phyloP scores from a whole-genome alignment of 345 rosid genomes.

The Nephelium lappaceum region DNA sequence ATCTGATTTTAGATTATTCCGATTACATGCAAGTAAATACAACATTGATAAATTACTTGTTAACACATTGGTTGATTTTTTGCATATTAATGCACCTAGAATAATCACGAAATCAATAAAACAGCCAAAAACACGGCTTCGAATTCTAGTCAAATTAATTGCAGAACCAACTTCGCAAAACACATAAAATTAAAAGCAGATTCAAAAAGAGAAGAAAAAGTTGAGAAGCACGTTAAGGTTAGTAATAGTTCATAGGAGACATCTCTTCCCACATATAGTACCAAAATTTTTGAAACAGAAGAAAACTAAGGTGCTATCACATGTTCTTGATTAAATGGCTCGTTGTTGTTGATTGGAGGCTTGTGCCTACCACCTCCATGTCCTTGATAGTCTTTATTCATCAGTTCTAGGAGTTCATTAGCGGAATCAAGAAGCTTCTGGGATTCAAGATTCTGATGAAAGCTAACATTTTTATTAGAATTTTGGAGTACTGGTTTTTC shows the following conservation, averaged over 20 bases:
- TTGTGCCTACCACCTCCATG: background rate
- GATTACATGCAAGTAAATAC: no score
- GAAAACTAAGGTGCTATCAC: background rate
- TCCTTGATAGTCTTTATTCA: constrained; percentile 22
- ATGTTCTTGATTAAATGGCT: constrained; percentile 5
- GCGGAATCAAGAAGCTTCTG: constrained; percentile 9
- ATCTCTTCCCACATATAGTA: background rate
- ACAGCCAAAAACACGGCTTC: no score
- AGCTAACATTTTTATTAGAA: background rate
- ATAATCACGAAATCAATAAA: no score
- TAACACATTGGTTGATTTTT: no score
- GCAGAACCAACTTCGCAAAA: no score
- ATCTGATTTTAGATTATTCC: no score
- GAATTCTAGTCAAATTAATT: no score
- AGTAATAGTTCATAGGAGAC: background rate
- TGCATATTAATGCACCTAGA: no score
- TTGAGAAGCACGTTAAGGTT: no score
- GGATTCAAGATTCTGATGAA: constrained; percentile 5
- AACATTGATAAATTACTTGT: no score
- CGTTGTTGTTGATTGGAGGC: constrained; percentile 30
- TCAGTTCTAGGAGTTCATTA: constrained; percentile 15
- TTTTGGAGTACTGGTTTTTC: background rate
- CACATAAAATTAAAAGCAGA: background rate
- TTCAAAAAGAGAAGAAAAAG: no score
- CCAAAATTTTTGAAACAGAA: background rate